Percentiles rank a stretch among this genome's conserved stretches.
Evolutionary conservation across 2,329 filamentous ascomycete species (phyloP).

Genomic region (Pestalotiopsis sp.): DNA sequence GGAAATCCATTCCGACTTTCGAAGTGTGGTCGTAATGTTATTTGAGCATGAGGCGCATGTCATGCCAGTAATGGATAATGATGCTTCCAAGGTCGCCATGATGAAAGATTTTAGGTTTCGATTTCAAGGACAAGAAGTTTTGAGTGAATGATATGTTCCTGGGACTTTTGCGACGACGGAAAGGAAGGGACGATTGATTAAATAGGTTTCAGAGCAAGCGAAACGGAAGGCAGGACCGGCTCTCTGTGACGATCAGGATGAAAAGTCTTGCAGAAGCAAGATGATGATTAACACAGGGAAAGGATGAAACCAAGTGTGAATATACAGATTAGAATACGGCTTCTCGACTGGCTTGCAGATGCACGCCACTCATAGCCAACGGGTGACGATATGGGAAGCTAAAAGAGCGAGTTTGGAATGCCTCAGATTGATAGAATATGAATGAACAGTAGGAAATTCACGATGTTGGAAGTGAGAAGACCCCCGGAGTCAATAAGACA

Average conservation of each 20-base stretch:
- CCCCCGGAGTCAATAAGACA: neutral
- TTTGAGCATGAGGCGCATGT: conserved; percentile 71
- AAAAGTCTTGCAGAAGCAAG: too few species aligned
- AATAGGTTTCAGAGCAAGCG: too few species aligned
- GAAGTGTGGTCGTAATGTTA: conserved; percentile 60
- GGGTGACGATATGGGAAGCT: neutral
- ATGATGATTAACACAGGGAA: too few species aligned
- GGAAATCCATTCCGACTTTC: conserved; percentile 59
- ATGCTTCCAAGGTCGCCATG: conserved; percentile 28
- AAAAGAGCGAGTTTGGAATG: neutral
- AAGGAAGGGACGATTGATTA: too few species aligned
- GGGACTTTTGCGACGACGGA: too few species aligned
- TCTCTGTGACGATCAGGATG: too few species aligned
- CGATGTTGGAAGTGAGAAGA: neutral
- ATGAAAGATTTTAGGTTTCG: neutral
- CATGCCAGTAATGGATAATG: conserved; percentile 68
- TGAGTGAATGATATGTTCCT: too few species aligned
- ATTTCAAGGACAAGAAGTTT: too few species aligned
- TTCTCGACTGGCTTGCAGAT: neutral
- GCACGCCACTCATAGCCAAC: too few species aligned
- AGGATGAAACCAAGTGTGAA: too few species aligned
- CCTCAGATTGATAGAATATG: neutral
- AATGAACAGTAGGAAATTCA: neutral
- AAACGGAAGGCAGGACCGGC: too few species aligned
- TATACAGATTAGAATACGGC: neutral